Evolutionary conservation across 805 yeast species (phyloP), one percentile per base, ranked within the genome.

Genomic region (Zygotorulaspora sp.): DNA sequence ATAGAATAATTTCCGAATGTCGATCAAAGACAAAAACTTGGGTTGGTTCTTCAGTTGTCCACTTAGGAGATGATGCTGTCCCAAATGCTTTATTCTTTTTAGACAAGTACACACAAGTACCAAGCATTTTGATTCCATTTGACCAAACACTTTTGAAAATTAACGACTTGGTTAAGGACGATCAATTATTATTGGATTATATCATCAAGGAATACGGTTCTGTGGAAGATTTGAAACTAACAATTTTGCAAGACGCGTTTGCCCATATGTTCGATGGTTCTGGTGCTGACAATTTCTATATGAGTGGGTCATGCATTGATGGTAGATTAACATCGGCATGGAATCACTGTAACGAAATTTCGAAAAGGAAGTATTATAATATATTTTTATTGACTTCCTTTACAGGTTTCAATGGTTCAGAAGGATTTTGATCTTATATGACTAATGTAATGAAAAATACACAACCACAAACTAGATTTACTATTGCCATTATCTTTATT

Each of bases 251-350:
- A 35, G 70, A 67, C 40, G 66, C 68, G 1, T 67, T 61, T 43
- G 66, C 70, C 3, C 71, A 67, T 43, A 66, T 66, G 70, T 66
- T 81, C 58, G 87, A 82, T 57, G 89, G 92, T 2, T 78, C 86
- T 7, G 94, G 94, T 32, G 88, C 89, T 7, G 87, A 83, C 53
- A 83, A 83, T 58, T 83, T 80, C 58, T 83, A 79, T 56, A 83
- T 82, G 70, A 85, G 88, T 20, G 94, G 94, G 2, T 77, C 85
- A 2, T 83, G 94, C 62, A 83, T 83, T 34, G 94, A 83, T 57
- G 94, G 92, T 14, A 73, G 89, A 36, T 65, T 83, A 32, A 83
- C 92, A 0, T 75, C 83, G 37, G 85, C 88, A 2, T 84, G 90
- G 86, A 84, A 83, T 52, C 84, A 85, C 71, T 83, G 88, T 38